Base-by-base conservation (phyloP, 257 asterid genomes). In the Plantago major region DNA sequence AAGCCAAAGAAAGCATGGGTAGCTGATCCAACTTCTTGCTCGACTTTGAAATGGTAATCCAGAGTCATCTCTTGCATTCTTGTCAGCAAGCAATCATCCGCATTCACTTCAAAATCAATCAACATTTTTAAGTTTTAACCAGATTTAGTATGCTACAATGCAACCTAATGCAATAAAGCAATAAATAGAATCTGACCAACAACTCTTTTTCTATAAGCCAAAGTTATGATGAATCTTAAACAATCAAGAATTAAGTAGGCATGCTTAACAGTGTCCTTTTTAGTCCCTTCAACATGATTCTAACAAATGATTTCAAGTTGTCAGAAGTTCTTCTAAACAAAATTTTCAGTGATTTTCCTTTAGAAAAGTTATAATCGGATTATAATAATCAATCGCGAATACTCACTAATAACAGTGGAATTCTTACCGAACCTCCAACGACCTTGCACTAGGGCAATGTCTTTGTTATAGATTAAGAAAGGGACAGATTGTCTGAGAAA, bases 11-110 rank as follows among this genome's bases (percentile, higher is more conserved):
- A 82, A 30, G 89, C 82, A 73, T 82, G 89, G 60, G 89, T 82
- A 60, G 84, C 81, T 18, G 89, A 81, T 54, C 90, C 90, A 16
- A 83, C 90, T 78, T 80, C 90, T 80, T 83, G 90, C 72, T 83
- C 90, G 6, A 83, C 90, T 10, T 67, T 80, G 56, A 83, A 83
- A 80, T 83, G 90, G 72, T 83, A 83, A 55, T 83, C 90, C 60
- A 83, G 52, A 30, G 90, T 80, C 90, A 83, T 83, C 47, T 83
- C 90, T 74, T 84, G 91, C 91, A 84, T 84, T 68, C 91, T 81
- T 49, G 91, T 81, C 74, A 84, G 62, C 75, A 84, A 49, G 67
- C 91, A 84, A 47, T 84, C 91, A 46, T 84, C 47, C 2, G 91
- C 17, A 65, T 84, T 84, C 78, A 81, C 91, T 84, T 85, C 72